These are phyloP conservation scores for Setomelanomma holmii DNA, from an alignment of 2,329 filamentous ascomycete species.

Conservation along the genomic window DNA sequence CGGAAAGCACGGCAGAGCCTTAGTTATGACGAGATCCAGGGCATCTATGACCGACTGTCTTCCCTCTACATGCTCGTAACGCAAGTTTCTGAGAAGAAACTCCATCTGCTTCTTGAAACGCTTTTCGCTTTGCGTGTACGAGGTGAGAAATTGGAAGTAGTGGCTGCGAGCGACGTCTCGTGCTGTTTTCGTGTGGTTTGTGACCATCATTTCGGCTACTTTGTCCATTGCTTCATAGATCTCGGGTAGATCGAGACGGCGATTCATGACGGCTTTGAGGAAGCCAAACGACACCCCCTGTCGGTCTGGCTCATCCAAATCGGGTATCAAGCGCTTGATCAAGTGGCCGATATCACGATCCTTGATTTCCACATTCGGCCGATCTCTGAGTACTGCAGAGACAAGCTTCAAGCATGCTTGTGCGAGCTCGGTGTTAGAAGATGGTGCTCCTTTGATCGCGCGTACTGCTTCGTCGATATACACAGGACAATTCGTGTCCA, in stretches of 20 bases:
- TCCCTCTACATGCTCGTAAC: constrained; percentile 88
- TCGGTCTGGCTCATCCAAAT: constrained; percentile 89
- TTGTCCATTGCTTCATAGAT: constrained; percentile 93
- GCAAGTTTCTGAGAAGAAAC: constrained; percentile 88
- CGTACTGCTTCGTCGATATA: constrained; percentile 87
- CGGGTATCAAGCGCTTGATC: constrained; percentile 80
- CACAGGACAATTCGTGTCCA: constrained; percentile 75
- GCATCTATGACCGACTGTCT: constrained; percentile 93
- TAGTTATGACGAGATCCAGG: constrained; percentile 82
- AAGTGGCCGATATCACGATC: constrained; percentile 84
- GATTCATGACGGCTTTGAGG: constrained; percentile 82
- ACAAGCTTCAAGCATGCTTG: constrained; percentile 91
- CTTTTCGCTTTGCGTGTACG: constrained; percentile 91
- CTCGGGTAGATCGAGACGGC: constrained; percentile 82
- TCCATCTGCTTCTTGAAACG: constrained; percentile 87
- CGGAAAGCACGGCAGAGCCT: constrained; percentile 65
- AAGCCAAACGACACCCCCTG: constrained; percentile 96
- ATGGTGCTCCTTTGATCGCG: constrained; percentile 76
- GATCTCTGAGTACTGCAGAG: constrained; percentile 82
- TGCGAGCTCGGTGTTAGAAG: constrained; percentile 81
- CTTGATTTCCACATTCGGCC: constrained; percentile 76
- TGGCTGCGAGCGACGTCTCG: constrained; percentile 86
- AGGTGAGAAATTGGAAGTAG: constrained; percentile 92
- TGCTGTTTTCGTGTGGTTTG: constrained; percentile 88
- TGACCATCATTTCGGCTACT: constrained; percentile 86